Percentiles rank a stretch among this genome's conserved stretches.
phyloP scores from a whole-genome alignment of 768 basidiomycete species.

The Pholiota molesta region DNA sequence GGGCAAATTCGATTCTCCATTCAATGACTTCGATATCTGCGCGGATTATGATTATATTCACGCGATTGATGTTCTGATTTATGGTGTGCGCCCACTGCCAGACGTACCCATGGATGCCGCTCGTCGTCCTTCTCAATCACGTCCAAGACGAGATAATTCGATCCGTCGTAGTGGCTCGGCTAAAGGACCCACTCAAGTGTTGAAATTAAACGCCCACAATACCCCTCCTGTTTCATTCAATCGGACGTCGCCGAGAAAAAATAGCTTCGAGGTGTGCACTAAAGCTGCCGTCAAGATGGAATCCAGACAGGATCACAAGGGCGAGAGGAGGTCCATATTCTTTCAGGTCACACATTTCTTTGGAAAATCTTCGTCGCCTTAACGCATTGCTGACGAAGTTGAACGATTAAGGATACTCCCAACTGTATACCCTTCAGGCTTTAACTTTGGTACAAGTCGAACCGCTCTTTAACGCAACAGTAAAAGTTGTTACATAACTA shows the following conservation, averaged over 20 bases:
- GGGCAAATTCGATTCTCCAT: neutral
- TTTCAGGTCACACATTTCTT: constrained; percentile 8
- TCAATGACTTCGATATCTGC: neutral
- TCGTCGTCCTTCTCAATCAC: neutral
- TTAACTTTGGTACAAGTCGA: no score
- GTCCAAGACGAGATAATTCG: neutral
- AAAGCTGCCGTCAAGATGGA: neutral
- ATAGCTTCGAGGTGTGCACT: neutral
- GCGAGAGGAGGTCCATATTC: neutral
- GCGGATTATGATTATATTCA: constrained; percentile 8
- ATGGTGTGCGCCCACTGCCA: constrained; percentile 3
- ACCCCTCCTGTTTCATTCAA: neutral
- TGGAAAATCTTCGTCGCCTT: neutral
- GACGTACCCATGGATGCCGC: neutral
- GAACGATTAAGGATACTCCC: neutral
- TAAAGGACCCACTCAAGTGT: neutral
- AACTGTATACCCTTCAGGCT: no score
- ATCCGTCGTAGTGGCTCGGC: neutral
- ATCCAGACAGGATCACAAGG: neutral
- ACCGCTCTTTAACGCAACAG: neutral
- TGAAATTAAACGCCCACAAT: neutral
- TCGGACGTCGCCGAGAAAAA: neutral
- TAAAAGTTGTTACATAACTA: neutral
- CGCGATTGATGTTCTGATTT: constrained; percentile 9
- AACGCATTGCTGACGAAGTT: neutral